A percentile compares a stretch with the other conserved stretches of the same genome.
phyloP scores from a whole-genome alignment of 257 asterid species.

The Cynanchum wilfordii region DNA sequence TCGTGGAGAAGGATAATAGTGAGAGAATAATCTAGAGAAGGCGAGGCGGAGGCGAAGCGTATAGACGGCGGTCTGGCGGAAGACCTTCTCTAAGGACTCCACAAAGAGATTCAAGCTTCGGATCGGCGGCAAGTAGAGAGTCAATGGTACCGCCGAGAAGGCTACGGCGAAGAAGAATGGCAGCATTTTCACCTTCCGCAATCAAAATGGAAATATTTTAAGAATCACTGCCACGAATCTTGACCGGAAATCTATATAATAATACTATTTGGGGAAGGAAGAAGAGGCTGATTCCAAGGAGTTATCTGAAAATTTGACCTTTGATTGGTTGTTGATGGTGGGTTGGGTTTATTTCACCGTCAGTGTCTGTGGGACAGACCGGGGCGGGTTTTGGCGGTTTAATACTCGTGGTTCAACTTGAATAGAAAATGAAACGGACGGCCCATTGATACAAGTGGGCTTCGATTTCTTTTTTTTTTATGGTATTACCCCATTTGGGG shows the following conservation, averaged over 20 bases:
- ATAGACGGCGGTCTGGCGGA: constrained; percentile 19
- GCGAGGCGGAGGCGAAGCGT: constrained; percentile 21
- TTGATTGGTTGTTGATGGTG: constrained; percentile 2
- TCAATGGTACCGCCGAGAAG: constrained; percentile 37
- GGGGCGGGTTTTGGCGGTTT: too few species aligned
- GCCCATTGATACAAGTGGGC: too few species aligned
- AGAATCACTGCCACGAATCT: neutral
- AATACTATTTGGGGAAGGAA: neutral
- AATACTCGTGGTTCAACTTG: too few species aligned
- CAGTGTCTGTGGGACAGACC: neutral
- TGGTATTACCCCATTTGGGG: too few species aligned
- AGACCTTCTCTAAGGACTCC: constrained; percentile 26
- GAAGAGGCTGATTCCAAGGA: neutral
- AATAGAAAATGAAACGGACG: too few species aligned
- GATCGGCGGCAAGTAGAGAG: constrained; percentile 32
- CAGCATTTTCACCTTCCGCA: constrained; percentile 16
- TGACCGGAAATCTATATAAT: neutral
- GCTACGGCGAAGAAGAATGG: constrained; percentile 33
- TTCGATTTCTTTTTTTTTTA: too few species aligned
- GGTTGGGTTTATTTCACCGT: neutral
- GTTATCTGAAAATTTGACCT: neutral
- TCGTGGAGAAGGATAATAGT: neutral
- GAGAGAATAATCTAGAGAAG: constrained; percentile 19
- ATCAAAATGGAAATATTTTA: neutral
- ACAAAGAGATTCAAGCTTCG: constrained; percentile 31